Base-by-base conservation (phyloP, 345 rosid species). In the Hirschfeldia incana region DNA sequence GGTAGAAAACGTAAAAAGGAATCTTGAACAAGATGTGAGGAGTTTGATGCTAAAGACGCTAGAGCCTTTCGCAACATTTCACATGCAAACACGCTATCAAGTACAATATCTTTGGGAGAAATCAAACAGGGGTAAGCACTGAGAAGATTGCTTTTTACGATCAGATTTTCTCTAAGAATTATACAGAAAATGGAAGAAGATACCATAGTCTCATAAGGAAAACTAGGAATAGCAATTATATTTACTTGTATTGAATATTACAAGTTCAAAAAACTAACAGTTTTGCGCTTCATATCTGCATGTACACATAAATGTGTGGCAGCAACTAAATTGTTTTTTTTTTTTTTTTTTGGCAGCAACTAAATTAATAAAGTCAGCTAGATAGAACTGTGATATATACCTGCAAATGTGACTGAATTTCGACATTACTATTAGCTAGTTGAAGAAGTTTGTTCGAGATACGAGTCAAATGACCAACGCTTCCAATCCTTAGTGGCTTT, bases 401-500 rank as follows among this genome's bases (percentile, higher is more conserved):
- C 98, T 94, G 98, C 85, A 94, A 79, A 83, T 79, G 82, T 63
- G 89, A 81, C 81, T 83, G 89, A 77, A 94, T 84, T 72, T 91
- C 89, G 32, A 67, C 67, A 77, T 78, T 89, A 87, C 55, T 88
- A 78, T 86, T 90, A 30, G 87, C 91, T 80, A 94, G 81, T 84
- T 94, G 91, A 78, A 86, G 75, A 80, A 94, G 91, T 79, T 94
- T 94, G 86, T 92, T 94, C 6, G 97, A 88, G 74, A 94, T 84
- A 37, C 90, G 93, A 49, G 97, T 92, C 80, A 94, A 77, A 85
- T 94, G 97, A 73, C 98, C 98, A 84, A 92, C 85, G 84, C 85
- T 94, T 66, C 97, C 98, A 70, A 91, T 83, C 86, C 85, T 88
- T 42, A 91, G 97, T 3, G 92, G 87, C 21, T 69, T 74, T 85